A percentile compares a stretch with the other conserved stretches of the same genome.
Conservation (phyloP, 352 stramenopile genomes). For the Phytophthora constricta region DNA sequence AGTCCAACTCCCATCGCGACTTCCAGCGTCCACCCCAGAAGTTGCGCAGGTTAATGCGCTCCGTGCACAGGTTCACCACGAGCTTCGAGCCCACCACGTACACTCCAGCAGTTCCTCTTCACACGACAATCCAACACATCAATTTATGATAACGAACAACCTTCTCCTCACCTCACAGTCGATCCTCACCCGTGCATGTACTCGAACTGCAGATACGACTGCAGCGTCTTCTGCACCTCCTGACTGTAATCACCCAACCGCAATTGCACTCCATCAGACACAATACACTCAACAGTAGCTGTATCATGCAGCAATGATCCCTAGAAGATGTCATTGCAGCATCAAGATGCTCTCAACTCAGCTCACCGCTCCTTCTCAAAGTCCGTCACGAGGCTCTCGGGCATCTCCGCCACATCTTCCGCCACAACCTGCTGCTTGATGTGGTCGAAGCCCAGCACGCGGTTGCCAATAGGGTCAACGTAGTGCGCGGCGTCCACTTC, state of each 20-base stretch:
- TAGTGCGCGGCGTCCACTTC: slow-evolving; percentile 88
- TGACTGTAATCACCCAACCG: too few species aligned
- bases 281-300: too few species aligned
- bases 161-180: neutral
- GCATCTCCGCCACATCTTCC: slow-evolving; percentile 59
- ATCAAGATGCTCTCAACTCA: neutral
- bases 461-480: slow-evolving; percentile 77
- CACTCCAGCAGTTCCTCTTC: slow-evolving; percentile 79
- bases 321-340: too few species aligned
- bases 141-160: slow-evolving; percentile 7
- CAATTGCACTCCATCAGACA: slow-evolving; percentile 1
- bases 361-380: slow-evolving; percentile 80
- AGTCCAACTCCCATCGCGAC: slow-evolving; percentile 78
- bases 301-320: too few species aligned
- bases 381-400: slow-evolving; percentile 40
- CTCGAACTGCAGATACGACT: slow-evolving; percentile 86
- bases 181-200: slow-evolving; percentile 72
- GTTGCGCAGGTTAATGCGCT: slow-evolving; percentile 91
- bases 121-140: neutral
- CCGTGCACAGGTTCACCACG: slow-evolving; percentile 81
- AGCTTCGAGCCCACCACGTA: slow-evolving; percentile 72
- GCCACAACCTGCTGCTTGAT: slow-evolving; percentile 73
- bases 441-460: slow-evolving; percentile 88
- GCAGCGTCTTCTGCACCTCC: slow-evolving; percentile 68
- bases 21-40: slow-evolving; percentile 90